A percentile compares a stretch with the other conserved stretches of the same genome.
Conservation (phyloP, 1,284 basidiomycete genomes). For the Puccinia brachypodii region DNA sequence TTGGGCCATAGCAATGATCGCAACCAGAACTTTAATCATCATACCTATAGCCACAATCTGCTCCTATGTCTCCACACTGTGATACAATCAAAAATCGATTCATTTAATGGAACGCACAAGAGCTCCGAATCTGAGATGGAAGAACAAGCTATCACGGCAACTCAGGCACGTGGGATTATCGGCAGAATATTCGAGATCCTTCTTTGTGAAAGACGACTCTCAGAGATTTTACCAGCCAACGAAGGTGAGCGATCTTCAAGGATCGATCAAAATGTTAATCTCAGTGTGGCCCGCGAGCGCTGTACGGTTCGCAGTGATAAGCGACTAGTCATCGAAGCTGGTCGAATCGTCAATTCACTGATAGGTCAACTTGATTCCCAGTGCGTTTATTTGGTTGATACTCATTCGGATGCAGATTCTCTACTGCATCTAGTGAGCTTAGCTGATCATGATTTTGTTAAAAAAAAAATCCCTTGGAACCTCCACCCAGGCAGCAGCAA, state of each 20-base stretch:
- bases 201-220: neutral
- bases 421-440: constrained; percentile 46
- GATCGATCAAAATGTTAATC: neutral
- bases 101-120: neutral
- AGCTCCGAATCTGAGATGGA: neutral
- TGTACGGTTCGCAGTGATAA: constrained; percentile 28
- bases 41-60: constrained; percentile 31
- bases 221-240: neutral
- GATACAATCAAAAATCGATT: constrained; percentile 27
- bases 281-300: neutral
- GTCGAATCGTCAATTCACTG: constrained; percentile 69
- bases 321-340: constrained; percentile 65
- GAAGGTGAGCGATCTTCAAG: neutral
- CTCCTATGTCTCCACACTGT: constrained; percentile 34
- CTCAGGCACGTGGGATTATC: constrained; percentile 25
- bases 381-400: constrained; percentile 59
- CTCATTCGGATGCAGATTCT: neutral
- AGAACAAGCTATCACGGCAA: neutral
- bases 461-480: neutral
- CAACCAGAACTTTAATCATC: constrained; percentile 11
- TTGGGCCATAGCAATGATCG: neutral
- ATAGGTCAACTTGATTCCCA: constrained; percentile 66
- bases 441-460: constrained; percentile 43
- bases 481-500: constrained; percentile 64
- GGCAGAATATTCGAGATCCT: constrained; percentile 22